A percentile compares a stretch with the other conserved stretches of the same genome.
phyloP scores from a whole-genome alignment of 1,139 yeast species.

The Entelexis sorbosivorans region DNA sequence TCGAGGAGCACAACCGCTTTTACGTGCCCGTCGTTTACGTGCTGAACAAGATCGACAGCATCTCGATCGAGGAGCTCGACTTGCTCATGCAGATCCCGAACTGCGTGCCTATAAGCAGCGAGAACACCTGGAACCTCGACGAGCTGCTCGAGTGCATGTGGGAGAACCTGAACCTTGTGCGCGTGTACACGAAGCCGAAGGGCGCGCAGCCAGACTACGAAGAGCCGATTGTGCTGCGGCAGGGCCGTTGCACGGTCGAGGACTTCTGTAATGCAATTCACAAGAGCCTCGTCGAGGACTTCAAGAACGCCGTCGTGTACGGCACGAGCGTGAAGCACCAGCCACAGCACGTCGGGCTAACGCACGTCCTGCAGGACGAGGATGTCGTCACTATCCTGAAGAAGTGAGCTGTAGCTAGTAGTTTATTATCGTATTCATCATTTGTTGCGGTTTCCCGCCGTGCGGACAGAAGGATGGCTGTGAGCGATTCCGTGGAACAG shows the following conservation, averaged over 20 bases:
- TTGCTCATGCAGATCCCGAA: conserved; percentile 81
- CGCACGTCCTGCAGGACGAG: conserved; percentile 77
- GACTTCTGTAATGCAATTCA: conserved; percentile 96
- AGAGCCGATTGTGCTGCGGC: conserved; percentile 86
- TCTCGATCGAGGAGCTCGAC: conserved; percentile 86
- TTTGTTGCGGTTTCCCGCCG: no score
- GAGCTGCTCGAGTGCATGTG: conserved; percentile 91
- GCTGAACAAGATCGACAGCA: conserved; percentile 87
- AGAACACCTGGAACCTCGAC: conserved; percentile 92
- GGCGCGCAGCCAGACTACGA: conserved; percentile 86
- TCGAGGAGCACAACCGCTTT: conserved; percentile 79
- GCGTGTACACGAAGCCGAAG: conserved; percentile 95
- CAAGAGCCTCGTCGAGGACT: conserved; percentile 84
- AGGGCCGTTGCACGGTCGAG: conserved; percentile 72
- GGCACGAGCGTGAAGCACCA: conserved; percentile 94
- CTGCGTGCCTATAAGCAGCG: conserved; percentile 94
- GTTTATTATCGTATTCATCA: no score
- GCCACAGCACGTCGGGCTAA: conserved; percentile 90
- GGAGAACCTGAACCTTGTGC: conserved; percentile 75
- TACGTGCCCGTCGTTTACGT: conserved; percentile 94
- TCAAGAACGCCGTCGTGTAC: conserved; percentile 80
- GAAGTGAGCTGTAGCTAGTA: no score
- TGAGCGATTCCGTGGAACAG: no score
- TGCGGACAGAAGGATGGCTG: no score
- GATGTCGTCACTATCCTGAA: conserved; percentile 93